Evolutionary conservation across 106 monocot species (phyloP).

Genomic region (Xerophyta viscosa): DNA sequence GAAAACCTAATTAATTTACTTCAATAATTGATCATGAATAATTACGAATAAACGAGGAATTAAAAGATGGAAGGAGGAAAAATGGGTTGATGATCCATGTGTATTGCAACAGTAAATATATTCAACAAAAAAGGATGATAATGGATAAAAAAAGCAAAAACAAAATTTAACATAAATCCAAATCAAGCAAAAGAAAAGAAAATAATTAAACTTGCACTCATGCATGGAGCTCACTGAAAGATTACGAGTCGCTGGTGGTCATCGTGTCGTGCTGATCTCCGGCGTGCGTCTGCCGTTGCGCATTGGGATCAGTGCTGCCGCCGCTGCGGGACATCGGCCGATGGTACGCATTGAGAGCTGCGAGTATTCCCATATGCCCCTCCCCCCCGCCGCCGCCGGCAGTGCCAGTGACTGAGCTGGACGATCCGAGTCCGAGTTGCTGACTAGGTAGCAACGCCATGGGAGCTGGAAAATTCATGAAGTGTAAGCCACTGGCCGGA

Average conservation of each 20-base stretch:
- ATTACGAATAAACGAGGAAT: too few species aligned
- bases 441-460: constrained; percentile 54
- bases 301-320: too few species aligned
- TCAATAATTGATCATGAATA: too few species aligned
- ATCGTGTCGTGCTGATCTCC: constrained; percentile 57
- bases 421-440: constrained; percentile 54
- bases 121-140: too few species aligned
- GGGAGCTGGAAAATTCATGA: constrained; percentile 77
- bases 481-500: constrained; percentile 57
- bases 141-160: constrained; percentile 6
- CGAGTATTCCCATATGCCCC: constrained; percentile 55
- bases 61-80: too few species aligned
- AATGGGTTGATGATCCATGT: constrained; percentile 2
- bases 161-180: not conserved
- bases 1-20: too few species aligned
- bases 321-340: too few species aligned
- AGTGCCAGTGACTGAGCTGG: constrained; percentile 14
- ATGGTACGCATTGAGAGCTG: constrained; percentile 55
- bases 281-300: not conserved
- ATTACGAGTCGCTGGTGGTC: constrained; percentile 53
- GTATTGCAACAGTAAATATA: not conserved
- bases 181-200: not conserved
- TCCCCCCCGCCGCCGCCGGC: constrained; percentile 21
- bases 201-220: not conserved
- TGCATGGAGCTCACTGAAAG: constrained; percentile 5